phyloP scores from a whole-genome alignment of 192 early-diverging fungal species.

The Coemansia umbellata region DNA sequence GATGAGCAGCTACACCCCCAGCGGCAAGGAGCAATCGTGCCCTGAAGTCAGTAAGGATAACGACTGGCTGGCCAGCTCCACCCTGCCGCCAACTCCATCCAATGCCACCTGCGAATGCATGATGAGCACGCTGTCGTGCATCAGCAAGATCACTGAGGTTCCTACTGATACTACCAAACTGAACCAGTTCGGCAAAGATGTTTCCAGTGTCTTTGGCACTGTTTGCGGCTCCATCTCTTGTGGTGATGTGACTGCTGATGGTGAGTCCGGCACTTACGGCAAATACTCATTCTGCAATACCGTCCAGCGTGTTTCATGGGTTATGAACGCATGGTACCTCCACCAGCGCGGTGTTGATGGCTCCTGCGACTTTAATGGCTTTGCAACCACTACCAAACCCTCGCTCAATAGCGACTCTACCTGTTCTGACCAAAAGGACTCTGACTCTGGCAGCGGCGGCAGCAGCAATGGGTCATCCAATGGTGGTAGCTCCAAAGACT shows the following conservation, averaged over 20 bases:
- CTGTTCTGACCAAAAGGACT: conserved; percentile 38
- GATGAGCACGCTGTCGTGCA: conserved; percentile 56
- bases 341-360: conserved; percentile 27
- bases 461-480: neutral
- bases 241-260: conserved; percentile 27
- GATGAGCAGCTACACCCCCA: conserved; percentile 53
- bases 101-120: conserved; percentile 63
- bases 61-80: conserved; percentile 56
- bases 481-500: neutral
- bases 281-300: conserved; percentile 48
- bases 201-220: conserved; percentile 33
- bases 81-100: conserved; percentile 62
- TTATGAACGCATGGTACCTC: conserved; percentile 49
- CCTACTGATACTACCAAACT: conserved; percentile 21
- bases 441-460: neutral
- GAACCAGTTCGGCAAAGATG: conserved; percentile 23
- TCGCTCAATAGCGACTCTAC: conserved; percentile 24
- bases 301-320: conserved; percentile 45
- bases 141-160: conserved; percentile 16
- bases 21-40: conserved; percentile 36
- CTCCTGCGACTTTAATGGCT: conserved; percentile 52
- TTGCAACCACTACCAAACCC: conserved; percentile 22
- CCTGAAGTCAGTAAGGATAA: conserved; percentile 45
- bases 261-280: conserved; percentile 37
- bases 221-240: conserved; percentile 42